phyloP scores from a whole-genome alignment of 139 green algal genomes.

The Ostreobium quekettii region DNA sequence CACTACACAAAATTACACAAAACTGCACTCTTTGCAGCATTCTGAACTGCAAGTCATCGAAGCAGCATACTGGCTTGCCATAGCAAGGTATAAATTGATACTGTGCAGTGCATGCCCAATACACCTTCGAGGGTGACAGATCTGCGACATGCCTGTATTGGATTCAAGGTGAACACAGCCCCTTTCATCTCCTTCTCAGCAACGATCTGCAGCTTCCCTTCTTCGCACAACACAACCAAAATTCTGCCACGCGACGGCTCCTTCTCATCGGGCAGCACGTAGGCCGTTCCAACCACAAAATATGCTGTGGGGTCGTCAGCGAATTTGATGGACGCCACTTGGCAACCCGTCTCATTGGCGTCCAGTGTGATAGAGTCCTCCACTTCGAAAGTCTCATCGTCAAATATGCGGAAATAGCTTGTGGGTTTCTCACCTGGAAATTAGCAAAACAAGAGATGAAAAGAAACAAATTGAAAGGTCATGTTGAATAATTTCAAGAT shows the following conservation, averaged over 20 bases:
- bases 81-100: too few relatives aligned
- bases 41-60: too few relatives aligned
- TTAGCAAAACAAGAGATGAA: too few relatives aligned
- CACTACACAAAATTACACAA: too few relatives aligned
- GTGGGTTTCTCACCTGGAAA: neutral
- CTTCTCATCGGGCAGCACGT: constrained; percentile 53
- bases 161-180: constrained; percentile 58
- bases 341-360: constrained; percentile 46
- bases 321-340: constrained; percentile 30
- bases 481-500: too few relatives aligned
- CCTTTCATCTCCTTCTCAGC: constrained; percentile 76
- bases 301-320: constrained; percentile 27
- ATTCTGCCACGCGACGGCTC: constrained; percentile 69
- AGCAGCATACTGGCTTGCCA: too few relatives aligned
- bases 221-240: constrained; percentile 34
- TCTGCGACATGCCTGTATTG: too few relatives aligned
- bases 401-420: constrained; percentile 51
- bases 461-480: too few relatives aligned
- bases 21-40: too few relatives aligned
- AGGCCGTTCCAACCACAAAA: constrained; percentile 80
- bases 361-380: constrained; percentile 49
- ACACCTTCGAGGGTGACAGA: too few relatives aligned
- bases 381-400: constrained; percentile 73
- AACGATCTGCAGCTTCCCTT: constrained; percentile 38
- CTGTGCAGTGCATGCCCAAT: too few relatives aligned